Base-by-base conservation (phyloP, 176 grass and related monocot species). In the Cymbopogon citratus region DNA sequence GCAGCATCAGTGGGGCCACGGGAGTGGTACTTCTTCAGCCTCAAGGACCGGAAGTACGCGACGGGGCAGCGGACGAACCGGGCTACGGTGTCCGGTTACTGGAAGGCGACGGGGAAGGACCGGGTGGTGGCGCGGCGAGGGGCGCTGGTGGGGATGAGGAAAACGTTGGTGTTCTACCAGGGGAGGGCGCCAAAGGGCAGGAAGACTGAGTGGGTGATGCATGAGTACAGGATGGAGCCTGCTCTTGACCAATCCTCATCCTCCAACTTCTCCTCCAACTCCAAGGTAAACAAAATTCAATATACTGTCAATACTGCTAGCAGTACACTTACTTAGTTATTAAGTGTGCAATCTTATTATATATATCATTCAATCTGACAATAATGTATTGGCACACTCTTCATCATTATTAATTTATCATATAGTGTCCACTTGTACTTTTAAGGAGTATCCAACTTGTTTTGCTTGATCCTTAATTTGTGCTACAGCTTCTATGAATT, bases 191-290 rank as follows among this genome's bases (percentile, higher is more conserved):
- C 97, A 6, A 99, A 99, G 38, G 97, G 97, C 2, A 93, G 73
- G 71, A 99, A 99, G 85, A 99, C 97, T 0, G 91, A 93, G 25
- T 99, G 97, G 97, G 93, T 99, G 69, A 99, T 99, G 97, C 93
- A 99, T 44, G 97, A 99, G 85, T 99, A 90, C 75, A 86, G 97
- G 72, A 69, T 99, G 65, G 91, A 93, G 61, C 79, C 77, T 2
- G 67, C 84, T 1, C 56, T 63, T 21, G 69, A 81, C 4, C 82
- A 57, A 51, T 51, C 48, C 48, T 51, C 15, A 4, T 12, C 21
- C 71, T 23, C 78, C 18, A 16, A 1, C 45, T 78, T 54, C 26
- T 76, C 81, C 13, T 28, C 78, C 23, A 76, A 54, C 72, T 74
- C 71, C 82, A 92, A 91, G 90, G 92, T 94, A 82, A 52, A 51